Conservation (phyloP, 2,329 filamentous ascomycete genomes). For the Phaeophleospora eucalypticola region DNA sequence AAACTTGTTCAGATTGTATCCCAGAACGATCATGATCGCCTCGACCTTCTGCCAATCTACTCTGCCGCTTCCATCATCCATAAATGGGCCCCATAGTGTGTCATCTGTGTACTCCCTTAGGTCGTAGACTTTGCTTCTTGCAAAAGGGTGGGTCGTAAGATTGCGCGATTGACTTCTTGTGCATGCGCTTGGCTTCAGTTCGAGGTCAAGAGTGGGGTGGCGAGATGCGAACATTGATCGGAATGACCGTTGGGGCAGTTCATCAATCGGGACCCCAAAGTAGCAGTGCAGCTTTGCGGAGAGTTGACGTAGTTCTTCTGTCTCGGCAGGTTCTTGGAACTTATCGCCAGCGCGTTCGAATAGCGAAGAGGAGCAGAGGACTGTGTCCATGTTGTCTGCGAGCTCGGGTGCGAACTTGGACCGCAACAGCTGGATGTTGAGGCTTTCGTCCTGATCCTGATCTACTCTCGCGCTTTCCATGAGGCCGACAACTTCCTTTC, state of each 20-base stretch:
- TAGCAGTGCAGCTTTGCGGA: conserved; percentile 66
- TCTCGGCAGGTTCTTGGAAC: conserved; percentile 37
- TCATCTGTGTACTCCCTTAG: conserved; percentile 60
- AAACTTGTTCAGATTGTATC: conserved; percentile 56
- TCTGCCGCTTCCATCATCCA: conserved; percentile 55
- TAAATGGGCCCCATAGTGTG: conserved; percentile 69
- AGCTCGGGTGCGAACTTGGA: conserved; percentile 36
- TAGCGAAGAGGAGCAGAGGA: conserved; percentile 62
- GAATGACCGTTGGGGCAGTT: conserved; percentile 25
- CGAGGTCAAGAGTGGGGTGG: neutral
- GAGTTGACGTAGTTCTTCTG: conserved; percentile 52
- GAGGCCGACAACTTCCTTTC: conserved; percentile 22
- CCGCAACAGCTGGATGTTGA: conserved; percentile 39
- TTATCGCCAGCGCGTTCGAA: conserved; percentile 54
- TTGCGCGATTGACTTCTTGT: conserved; percentile 19
- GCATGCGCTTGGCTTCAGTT: conserved; percentile 16
- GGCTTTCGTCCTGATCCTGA: conserved; percentile 43
- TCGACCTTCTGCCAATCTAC: conserved; percentile 81
- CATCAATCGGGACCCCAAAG: conserved; percentile 58
- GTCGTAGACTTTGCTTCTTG: conserved; percentile 69
- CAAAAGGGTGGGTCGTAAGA: conserved; percentile 46
- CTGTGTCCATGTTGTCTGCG: conserved; percentile 52
- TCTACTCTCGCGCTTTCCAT: conserved; percentile 23
- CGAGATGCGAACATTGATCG: conserved; percentile 21
- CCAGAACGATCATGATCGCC: conserved; percentile 65